Evolutionary conservation across 208 protist species (phyloP).

Genomic region (Tritrichomonas musculus): DNA sequence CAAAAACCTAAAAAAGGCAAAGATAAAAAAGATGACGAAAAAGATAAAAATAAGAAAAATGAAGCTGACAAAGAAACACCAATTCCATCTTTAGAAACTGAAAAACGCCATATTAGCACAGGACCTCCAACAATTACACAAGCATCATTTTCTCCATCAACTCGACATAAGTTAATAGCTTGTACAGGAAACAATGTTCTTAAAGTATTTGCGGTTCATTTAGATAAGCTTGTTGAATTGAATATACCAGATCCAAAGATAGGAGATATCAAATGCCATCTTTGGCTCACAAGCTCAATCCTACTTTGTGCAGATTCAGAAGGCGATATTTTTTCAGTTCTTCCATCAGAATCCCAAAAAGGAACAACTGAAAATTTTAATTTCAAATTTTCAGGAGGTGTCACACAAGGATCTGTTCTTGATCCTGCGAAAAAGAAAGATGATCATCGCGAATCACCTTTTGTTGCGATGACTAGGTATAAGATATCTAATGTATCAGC

Average conservation of each 20-base stretch:
- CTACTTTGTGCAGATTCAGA: background rate
- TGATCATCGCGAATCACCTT: background rate
- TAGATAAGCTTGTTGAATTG: background rate
- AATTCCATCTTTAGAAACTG: no score
- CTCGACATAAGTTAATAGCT: background rate
- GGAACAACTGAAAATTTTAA: no score
- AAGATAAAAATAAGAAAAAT: no score
- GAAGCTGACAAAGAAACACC: background rate
- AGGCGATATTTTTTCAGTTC: background rate
- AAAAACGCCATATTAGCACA: no score
- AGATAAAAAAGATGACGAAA: no score
- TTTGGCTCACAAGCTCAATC: background rate
- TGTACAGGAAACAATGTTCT: slow-evolving; percentile 3
- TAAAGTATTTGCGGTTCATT: background rate
- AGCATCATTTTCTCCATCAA: background rate
- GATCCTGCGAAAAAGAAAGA: background rate
- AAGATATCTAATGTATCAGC: no score
- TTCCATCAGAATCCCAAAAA: no score
- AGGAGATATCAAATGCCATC: background rate
- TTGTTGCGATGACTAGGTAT: background rate
- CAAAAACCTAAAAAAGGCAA: no score
- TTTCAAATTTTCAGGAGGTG: no score
- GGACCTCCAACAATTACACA: no score
- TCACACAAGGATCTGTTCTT: background rate
- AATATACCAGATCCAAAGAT: slow-evolving; percentile 28